Conservation (phyloP, 345 rosid genomes). For the Garcia nutans region DNA sequence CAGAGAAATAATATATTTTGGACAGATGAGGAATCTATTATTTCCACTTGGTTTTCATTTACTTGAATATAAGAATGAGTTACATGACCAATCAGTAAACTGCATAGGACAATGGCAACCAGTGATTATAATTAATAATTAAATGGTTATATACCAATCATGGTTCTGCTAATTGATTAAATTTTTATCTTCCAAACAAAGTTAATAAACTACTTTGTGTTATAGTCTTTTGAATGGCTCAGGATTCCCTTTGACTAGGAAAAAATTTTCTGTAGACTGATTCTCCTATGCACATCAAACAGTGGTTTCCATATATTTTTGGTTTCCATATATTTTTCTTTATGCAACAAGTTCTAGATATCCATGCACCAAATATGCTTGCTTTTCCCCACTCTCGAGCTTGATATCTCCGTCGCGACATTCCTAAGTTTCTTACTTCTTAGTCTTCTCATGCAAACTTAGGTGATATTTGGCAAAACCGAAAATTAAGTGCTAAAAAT, state of each 20-base stretch:
- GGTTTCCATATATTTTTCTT: background rate
- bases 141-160: background rate
- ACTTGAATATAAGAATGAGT: background rate
- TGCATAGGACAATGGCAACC: background rate
- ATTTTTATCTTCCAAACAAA: background rate
- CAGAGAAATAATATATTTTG: too few species aligned
- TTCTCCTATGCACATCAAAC: background rate
- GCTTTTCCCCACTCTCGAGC: background rate
- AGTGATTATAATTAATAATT: too few species aligned
- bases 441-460: background rate
- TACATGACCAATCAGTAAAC: background rate
- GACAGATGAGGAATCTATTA: background rate
- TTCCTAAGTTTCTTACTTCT: background rate
- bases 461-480: too few species aligned
- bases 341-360: background rate
- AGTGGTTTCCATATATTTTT: background rate
- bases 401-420: background rate
- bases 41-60: background rate
- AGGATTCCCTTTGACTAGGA: background rate
- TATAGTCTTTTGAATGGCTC: background rate
- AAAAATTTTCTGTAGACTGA: background rate
- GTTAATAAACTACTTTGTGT: background rate
- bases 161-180: background rate
- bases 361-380: background rate
- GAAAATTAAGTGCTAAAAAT: too few species aligned